Base-by-base conservation (phyloP, 2,329 filamentous ascomycete species). In the Pseudocercospora vitis region DNA sequence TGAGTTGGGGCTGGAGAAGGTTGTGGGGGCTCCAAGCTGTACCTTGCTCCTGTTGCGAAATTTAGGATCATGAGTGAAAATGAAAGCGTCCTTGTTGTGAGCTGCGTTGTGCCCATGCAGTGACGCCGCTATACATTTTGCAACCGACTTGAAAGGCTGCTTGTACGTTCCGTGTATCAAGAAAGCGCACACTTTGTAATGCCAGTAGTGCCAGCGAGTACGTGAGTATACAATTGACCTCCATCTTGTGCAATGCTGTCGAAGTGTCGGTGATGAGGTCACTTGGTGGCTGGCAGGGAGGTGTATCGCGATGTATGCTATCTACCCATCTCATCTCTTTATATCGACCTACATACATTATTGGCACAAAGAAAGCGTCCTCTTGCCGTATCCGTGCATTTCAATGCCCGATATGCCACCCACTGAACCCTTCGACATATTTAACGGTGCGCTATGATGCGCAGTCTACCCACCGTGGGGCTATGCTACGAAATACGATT, bases 21-120 rank as follows among this genome's bases (percentile, higher is more conserved):
- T 58, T 14, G 40, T 16, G 29, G 5, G 35, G 18, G 46, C 42
- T 42, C 52, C 55, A 21, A 58, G 52, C 45, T 28, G 48, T 31
- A 29, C 44, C 9, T n/a, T 53, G 28, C 18, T 56, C 23, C 28
- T 56, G 26, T 33, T 53, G 45, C 32, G 53, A 33, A 47, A 26
- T 3, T 29, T 18, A 29, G 26, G n/a, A n/a, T n/a, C n/a, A n/a
- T n/a, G n/a, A n/a, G n/a, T n/a, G n/a, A n/a, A n/a, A n/a, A n/a
- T n/a, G n/a, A n/a, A n/a, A n/a, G n/a, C n/a, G n/a, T n/a, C n/a
- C n/a, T n/a, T n/a, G n/a, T n/a, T n/a, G n/a, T n/a, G n/a, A n/a
- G n/a, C n/a, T n/a, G n/a, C n/a, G n/a, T n/a, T n/a, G n/a, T n/a
- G n/a, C n/a, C n/a, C n/a, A n/a, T n/a, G n/a, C n/a, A n/a, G n/a